Percentiles rank a stretch among this genome's conserved stretches.
These are phyloP conservation scores for Inga oerstediana DNA, from an alignment of 306 rosid genomes.

Conservation along the genomic window DNA sequence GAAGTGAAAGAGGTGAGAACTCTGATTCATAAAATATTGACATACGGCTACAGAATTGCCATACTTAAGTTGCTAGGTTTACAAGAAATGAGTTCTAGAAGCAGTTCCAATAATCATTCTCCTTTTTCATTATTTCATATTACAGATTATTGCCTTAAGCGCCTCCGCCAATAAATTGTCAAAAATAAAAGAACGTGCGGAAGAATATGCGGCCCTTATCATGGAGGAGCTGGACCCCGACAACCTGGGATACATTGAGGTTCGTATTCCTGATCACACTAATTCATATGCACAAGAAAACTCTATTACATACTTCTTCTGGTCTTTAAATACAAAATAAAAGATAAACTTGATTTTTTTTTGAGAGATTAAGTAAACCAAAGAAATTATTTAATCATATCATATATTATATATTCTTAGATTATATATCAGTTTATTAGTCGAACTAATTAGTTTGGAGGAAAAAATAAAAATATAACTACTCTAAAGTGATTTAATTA, in stretches of 20 bases:
- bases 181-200: slow-evolving; percentile 73
- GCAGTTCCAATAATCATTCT: neutral
- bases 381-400: too few species aligned
- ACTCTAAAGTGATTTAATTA: too few species aligned
- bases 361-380: too few species aligned
- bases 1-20: slow-evolving; percentile 80
- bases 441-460: too few species aligned
- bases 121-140: neutral
- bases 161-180: slow-evolving; percentile 84
- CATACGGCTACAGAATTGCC: neutral
- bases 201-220: slow-evolving; percentile 88
- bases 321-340: too few species aligned
- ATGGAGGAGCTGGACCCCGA: slow-evolving; percentile 92
- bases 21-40: neutral
- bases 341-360: too few species aligned
- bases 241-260: slow-evolving; percentile 81
- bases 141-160: slow-evolving; percentile 72
- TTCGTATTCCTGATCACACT: slow-evolving; percentile 9
- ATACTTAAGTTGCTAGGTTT: neutral
- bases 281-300: neutral
- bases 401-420: too few species aligned
- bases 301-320: neutral
- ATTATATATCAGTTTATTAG: too few species aligned
- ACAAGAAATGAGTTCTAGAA: neutral
- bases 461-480: too few species aligned